phyloP scores from a whole-genome alignment of 2,329 filamentous ascomycete genomes.

The Ophiostoma pallidulum region DNA sequence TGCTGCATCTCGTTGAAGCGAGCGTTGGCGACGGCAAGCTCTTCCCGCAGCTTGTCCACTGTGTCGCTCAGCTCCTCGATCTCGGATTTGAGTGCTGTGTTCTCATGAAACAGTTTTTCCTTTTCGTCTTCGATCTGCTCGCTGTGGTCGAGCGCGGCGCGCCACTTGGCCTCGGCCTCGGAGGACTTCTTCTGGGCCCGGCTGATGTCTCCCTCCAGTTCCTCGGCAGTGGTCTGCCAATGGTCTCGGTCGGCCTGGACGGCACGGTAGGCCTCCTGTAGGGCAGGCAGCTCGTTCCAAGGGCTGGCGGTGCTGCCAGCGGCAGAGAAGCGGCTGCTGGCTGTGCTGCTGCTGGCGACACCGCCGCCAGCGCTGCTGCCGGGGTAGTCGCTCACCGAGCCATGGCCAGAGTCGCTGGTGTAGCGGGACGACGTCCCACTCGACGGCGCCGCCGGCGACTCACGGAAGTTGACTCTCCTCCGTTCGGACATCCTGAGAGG shows the following conservation, averaged over 20 bases:
- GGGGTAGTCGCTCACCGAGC: conserved; percentile 25
- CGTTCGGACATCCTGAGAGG: conserved; percentile 15
- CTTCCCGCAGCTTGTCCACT: conserved; percentile 16
- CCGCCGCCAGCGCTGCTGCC: conserved; percentile 11
- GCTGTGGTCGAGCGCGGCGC: conserved; percentile 18
- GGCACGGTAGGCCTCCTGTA: conserved; percentile 21
- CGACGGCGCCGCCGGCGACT: conserved; percentile 22
- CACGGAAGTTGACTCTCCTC: conserved; percentile 26
- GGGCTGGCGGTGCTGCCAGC: conserved; percentile 17
- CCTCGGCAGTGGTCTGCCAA: conserved; percentile 19
- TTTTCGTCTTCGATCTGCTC: conserved; percentile 22
- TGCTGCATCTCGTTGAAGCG: conserved; percentile 19
- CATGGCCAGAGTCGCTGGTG: conserved; percentile 25
- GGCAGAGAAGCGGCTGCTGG: conserved; percentile 4
- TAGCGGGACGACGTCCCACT: conserved; percentile 22
- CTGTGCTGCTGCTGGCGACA: not conserved
- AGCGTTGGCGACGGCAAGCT: conserved; percentile 19
- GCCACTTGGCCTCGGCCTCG: conserved; percentile 19
- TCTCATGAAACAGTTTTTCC: conserved; percentile 14
- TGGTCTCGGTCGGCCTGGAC: conserved; percentile 18
- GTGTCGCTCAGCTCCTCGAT: conserved; percentile 15
- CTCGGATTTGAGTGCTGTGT: conserved; percentile 9
- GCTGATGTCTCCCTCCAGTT: conserved; percentile 19
- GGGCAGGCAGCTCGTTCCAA: conserved; percentile 19
- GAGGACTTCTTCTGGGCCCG: conserved; percentile 16